Conservation (phyloP, 2,329 filamentous ascomycete species). For the Teratosphaeria destructans region DNA sequence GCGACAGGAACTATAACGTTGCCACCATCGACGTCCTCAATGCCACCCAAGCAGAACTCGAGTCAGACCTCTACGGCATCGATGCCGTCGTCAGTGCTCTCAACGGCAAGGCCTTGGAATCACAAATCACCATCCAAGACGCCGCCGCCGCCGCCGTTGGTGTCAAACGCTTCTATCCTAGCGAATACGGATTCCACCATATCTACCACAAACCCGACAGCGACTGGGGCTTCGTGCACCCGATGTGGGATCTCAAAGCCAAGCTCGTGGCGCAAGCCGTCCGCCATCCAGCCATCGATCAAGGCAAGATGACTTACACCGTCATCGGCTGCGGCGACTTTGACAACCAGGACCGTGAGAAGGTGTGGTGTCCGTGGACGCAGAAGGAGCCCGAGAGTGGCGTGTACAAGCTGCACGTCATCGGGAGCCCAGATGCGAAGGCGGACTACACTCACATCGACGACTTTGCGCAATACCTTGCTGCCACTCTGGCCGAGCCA, state of each 20-base stretch:
- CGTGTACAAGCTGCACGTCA: background rate
- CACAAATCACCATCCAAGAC: background rate
- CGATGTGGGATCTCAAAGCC: conserved; percentile 1
- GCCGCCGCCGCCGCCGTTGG: background rate
- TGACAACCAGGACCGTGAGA: background rate
- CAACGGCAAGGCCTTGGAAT: background rate
- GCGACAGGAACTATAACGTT: background rate
- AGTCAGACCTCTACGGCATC: background rate
- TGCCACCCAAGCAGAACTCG: background rate
- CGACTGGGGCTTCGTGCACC: conserved; percentile 1
- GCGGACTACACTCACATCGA: conserved; percentile 1
- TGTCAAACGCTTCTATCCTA: conserved; percentile 1
- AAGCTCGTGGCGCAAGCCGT: background rate
- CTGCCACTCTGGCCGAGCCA: background rate
- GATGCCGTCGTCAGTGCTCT: background rate
- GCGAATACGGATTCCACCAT: conserved; percentile 1
- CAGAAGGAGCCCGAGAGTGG: background rate
- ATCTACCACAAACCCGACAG: background rate
- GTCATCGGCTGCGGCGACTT: conserved; percentile 2
- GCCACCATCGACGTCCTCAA: background rate
- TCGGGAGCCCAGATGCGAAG: background rate
- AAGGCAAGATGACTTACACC: background rate
- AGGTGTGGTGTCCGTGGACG: conserved; percentile 1
- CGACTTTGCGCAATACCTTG: conserved; percentile 1
- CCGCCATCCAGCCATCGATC: background rate